Conservation (phyloP, 768 basidiomycete genomes). For the Thelephora ganbajun region DNA sequence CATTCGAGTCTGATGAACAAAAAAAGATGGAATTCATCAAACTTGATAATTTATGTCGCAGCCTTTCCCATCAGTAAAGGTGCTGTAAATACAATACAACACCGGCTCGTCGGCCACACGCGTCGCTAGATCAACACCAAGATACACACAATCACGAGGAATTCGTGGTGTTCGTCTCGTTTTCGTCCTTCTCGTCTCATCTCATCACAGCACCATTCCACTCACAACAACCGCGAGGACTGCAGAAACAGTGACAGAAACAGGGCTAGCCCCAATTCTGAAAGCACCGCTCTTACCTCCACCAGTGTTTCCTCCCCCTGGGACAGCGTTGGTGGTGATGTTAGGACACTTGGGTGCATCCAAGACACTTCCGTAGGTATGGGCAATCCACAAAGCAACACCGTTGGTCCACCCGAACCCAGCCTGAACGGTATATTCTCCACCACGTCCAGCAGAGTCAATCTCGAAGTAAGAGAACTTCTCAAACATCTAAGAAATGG, state of each 20-base stretch:
- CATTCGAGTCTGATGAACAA: too few species aligned
- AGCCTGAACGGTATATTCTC: slow-evolving; percentile 82
- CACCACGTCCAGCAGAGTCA: slow-evolving; percentile 66
- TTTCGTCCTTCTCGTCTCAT: too few species aligned
- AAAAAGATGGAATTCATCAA: too few species aligned
- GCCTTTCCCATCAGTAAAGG: too few species aligned
- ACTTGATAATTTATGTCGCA: too few species aligned
- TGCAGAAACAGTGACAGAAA: neutral
- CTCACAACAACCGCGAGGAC: neutral
- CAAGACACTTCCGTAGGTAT: slow-evolving; percentile 46
- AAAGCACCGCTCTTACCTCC: neutral
- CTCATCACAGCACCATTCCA: neutral
- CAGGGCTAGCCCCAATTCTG: neutral
- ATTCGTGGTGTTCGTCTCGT: too few species aligned
- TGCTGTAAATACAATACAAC: too few species aligned
- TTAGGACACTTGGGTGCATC: slow-evolving; percentile 51
- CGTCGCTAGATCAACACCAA: too few species aligned
- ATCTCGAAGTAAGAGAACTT: slow-evolving; percentile 74
- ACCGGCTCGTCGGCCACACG: too few species aligned
- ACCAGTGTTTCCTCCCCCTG: neutral
- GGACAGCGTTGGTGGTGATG: slow-evolving; percentile 7
- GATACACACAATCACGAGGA: too few species aligned
- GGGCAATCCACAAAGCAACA: slow-evolving; percentile 61
- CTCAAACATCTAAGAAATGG: slow-evolving; percentile 60
- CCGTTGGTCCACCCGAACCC: slow-evolving; percentile 91